These are phyloP conservation scores for Aspergillus proliferans DNA, from an alignment of 2,329 filamentous ascomycete species.

Conservation along the genomic window DNA sequence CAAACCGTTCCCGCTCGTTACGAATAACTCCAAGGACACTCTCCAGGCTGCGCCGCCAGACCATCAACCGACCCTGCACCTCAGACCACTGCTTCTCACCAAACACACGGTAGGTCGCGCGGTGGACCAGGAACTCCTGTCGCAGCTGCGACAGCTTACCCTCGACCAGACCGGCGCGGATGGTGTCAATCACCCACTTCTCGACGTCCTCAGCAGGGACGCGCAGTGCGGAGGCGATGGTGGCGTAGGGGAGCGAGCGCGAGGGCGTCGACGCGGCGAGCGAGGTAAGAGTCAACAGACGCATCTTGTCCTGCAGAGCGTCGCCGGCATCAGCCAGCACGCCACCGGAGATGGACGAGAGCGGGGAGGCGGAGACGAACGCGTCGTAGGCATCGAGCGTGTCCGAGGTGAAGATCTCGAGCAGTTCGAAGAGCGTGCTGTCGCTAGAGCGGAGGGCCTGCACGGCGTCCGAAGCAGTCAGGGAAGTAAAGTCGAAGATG, in stretches of 20 bases:
- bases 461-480: conserved; percentile 66
- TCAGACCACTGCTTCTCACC: conserved; percentile 98
- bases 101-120: conserved; percentile 93
- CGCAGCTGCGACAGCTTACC: conserved; percentile 92
- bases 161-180: conserved; percentile 90
- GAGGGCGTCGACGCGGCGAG: conserved; percentile 76
- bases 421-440: conserved; percentile 78
- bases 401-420: conserved; percentile 92
- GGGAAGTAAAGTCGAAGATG: conserved; percentile 67
- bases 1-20: conserved; percentile 72
- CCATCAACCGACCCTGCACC: conserved; percentile 81
- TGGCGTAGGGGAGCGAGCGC: conserved; percentile 80
- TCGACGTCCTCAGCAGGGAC: conserved; percentile 80
- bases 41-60: conserved; percentile 78
- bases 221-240: conserved; percentile 78
- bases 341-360: conserved; percentile 64
- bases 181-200: conserved; percentile 98
- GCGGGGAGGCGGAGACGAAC: conserved; percentile 63
- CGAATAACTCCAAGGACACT: conserved; percentile 73
- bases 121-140: conserved; percentile 89
- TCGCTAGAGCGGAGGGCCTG: conserved; percentile 83
- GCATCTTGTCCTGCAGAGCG: conserved; percentile 87
- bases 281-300: conserved; percentile 85
- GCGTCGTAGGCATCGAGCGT: conserved; percentile 93
- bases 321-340: conserved; percentile 74